These are phyloP conservation scores for Avicennia marina DNA, from an alignment of 257 asterid genomes.

Conservation along the genomic window DNA sequence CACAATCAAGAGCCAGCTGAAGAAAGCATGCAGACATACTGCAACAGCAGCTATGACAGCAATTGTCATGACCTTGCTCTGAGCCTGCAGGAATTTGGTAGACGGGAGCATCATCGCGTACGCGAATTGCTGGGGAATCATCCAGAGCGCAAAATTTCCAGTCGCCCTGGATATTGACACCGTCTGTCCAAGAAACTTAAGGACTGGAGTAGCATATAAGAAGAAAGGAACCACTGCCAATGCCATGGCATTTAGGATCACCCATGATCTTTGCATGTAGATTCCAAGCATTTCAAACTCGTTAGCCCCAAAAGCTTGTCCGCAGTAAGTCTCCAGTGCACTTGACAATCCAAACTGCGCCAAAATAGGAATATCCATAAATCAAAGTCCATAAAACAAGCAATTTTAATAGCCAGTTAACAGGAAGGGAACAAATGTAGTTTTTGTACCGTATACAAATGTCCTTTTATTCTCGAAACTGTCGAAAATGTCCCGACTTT, in stretches of 20 bases:
- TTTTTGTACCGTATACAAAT: too few relatives aligned
- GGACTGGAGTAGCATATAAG: constrained; percentile 36
- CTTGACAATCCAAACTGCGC: constrained; percentile 58
- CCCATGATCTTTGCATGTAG: constrained; percentile 54
- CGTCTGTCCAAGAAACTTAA: constrained; percentile 36
- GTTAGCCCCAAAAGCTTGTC: constrained; percentile 53
- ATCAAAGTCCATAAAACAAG: too few relatives aligned
- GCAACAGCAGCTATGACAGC: constrained; percentile 35
- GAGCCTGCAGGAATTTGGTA: constrained; percentile 54
- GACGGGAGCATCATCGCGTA: constrained; percentile 44
- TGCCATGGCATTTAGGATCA: constrained; percentile 30
- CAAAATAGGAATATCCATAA: too few relatives aligned
- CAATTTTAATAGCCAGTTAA: too few relatives aligned
- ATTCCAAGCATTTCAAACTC: constrained; percentile 42
- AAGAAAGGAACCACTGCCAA: constrained; percentile 26
- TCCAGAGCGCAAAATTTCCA: constrained; percentile 42
- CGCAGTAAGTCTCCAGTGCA: constrained; percentile 53
- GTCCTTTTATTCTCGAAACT: too few relatives aligned
- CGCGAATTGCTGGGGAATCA: constrained; percentile 55
- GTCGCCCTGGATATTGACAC: constrained; percentile 29
- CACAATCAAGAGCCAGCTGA: constrained; percentile 55
- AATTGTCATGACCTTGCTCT: constrained; percentile 51
- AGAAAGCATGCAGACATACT: constrained; percentile 24
- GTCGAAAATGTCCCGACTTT: too few relatives aligned
- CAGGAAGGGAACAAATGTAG: too few relatives aligned